Evolutionary conservation across 1,284 basidiomycete species (phyloP), one percentile per base, ranked within the genome.

Genomic region (Pyrrhoderma lamaoense): DNA sequence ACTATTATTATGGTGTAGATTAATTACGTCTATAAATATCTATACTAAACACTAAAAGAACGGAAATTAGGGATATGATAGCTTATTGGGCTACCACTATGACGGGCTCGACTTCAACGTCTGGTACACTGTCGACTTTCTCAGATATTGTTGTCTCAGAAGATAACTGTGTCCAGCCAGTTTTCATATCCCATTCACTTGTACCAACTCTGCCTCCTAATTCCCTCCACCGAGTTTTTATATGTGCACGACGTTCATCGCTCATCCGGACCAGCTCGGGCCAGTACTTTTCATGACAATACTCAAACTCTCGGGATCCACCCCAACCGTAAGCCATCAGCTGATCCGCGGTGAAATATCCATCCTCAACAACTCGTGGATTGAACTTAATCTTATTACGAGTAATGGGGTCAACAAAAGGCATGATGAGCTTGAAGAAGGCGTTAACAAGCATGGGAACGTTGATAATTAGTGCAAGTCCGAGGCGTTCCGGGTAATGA

Each of bases 401-500:
- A 0, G 93, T 95, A 58, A 91, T 62, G 5, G 85, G 83, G 65
- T 89, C 86, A 46, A 89, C 76, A 63, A 89, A 80, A 0, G 93
- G 92, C 51, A 75, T 79, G 62, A 97, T 82, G 56, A 90, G 71
- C 55, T 83, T 86, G 73, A 88, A 92, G 72, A 93, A 93, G 0
- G 82, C 75, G 57, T 82, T 82, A 56, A 93, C 68, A 58, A 90
- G 67, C 69, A 77, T 90, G 19, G 93, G 93, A 44, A 93, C 80
- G 62, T 94, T 91, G 55, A 87, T 74, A 58, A 95, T 82, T 42
- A 93, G 69, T 1, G 90, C 82, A 21, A 81, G 73, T n/a, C 91
- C 92, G 34, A 97, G 79, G n/a, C 91, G 80, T 69, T 95, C 93
- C 0, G 91, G 90, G 62, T 96, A 93, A 64, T 95, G 92, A 56